Evolutionary conservation across 129 eudicot species (phyloP), one percentile per base, ranked within the genome.

Genomic region (Tagetes erecta): DNA sequence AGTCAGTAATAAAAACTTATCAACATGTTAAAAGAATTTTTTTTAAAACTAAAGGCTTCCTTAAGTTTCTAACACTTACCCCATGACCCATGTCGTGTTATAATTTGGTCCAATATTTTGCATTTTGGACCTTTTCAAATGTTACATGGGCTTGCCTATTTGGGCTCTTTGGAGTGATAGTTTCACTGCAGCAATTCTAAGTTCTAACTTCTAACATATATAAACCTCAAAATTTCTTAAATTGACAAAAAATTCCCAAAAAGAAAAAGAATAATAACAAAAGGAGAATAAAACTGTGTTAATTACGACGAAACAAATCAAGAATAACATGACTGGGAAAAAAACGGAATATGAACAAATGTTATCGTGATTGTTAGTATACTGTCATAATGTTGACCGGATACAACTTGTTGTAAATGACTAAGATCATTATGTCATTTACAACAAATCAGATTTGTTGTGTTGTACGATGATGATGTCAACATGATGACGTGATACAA

Each of bases 281-380:
- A 36, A 69, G 1, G 39, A 77, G 12, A 34, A 68, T 62, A 65
- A 30, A 50, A 60, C 12, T 31, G 12, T 14, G 71, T 72, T 63
- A 80, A 73, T 67, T 72, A 80, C 50, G 70, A 52, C 10, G 40
- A 56, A 84, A 77, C 68, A 66, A 80, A 75, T 65, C 42, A 73
- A 73, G 27, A 73, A 59, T 60, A 59, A 73, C 58, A 73, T 9
- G 10, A 73, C 34, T 40, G 5, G 1, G 9, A 30, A 20, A 44
- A 70, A 78, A 78, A 76, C 62, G 53, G 71, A 78, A 78, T 78
- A 78, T 70, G 59, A 70, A 78, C 82, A 78, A 42, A 59, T 67
- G 81, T 42, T 35, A 47, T 57, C 72, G 10, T 41, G 41, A 55
- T 53, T 33, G 42, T 36, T 53, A 55, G 67, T 87, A 44, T 44